Evolutionary conservation across 352 stramenopile species (phyloP), one percentile per base, ranked within the genome.

Genomic region (Pythium biforme): DNA sequence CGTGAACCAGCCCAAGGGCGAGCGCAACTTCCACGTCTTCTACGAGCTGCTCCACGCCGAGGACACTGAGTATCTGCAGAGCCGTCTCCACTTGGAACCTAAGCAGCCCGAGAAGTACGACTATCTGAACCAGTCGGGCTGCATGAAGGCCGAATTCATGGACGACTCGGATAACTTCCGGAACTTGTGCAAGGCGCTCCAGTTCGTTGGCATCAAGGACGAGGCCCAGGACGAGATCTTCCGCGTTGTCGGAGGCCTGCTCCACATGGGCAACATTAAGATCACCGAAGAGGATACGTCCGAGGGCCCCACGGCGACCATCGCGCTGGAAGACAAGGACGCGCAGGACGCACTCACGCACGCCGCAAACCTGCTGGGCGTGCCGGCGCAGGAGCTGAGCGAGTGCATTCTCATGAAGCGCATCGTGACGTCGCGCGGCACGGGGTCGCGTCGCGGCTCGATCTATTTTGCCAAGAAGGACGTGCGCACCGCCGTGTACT

Each of bases 11-110:
- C 79, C 81, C 1, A 75, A 80, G 23, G 81, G 82, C 10, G 86
- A 95, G 47, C 83, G 86, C 43, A 95, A 95, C 64, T 95, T 92
- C 29, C 86, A 95, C 68, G 78, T 95, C 7, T 95, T 95, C 53
- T 95, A 95, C 64, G 83, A 95, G 65, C 58, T 93, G 37, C 68
- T 93, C 29, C 62, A 88, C 59, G 81, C 80, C 6, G 68, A 87
- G n/a, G 70, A 88, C 27, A 72, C 68, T 0, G 71, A 80, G 45
- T 77, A 79, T 48, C n/a, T 89, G 12, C 66, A 74, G 25, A 76
- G 70, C n/a, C 62, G 58, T 25, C 78, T 82, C 29, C 74, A 86
- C 57, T 69, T 90, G 51, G 75, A 76, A 47, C 73, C 80, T 0
- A 88, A 90, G 64, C 62, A 62, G 5, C 60, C 87, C 68, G 74